Percentiles rank a stretch among this genome's conserved stretches.
phyloP scores from a whole-genome alignment of 169 alveolate species.

The Cryptosporidium tyzzeri region DNA sequence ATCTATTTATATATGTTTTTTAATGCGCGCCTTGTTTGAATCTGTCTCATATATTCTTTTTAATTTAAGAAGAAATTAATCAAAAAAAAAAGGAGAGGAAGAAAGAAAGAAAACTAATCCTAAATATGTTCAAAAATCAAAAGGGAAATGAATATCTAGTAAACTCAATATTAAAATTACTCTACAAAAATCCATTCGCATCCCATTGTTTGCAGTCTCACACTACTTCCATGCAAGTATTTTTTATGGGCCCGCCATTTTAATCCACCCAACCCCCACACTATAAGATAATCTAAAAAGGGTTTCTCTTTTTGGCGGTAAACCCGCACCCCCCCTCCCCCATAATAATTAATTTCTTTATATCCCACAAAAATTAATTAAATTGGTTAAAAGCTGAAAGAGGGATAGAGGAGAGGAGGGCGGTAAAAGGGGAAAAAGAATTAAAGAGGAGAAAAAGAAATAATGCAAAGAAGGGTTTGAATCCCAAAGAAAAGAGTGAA shows the following conservation, averaged over 20 bases:
- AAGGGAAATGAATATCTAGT: not conserved
- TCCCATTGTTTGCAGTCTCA: not conserved
- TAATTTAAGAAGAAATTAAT: no score
- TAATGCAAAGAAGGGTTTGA: not conserved
- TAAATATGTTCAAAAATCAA: no score
- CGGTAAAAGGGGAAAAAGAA: not conserved
- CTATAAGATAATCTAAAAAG: constrained; percentile 1
- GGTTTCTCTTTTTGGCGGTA: not conserved
- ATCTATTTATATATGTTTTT: not conserved
- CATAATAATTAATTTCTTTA: not conserved
- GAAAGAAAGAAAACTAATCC: no score
- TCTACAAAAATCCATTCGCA: not conserved
- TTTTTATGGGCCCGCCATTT: not conserved
- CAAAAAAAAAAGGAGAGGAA: no score
- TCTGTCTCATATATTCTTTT: not conserved
- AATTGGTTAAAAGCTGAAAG: not conserved
- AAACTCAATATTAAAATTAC: not conserved
- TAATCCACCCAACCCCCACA: not conserved
- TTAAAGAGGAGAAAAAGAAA: constrained; percentile 4
- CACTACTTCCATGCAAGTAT: not conserved
- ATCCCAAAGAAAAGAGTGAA: constrained; percentile 4
- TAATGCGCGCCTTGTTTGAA: not conserved
- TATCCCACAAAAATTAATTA: not conserved
- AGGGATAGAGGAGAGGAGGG: not conserved
- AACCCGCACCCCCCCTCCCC: not conserved